Percentiles rank a stretch among this genome's conserved stretches.
phyloP scores from a whole-genome alignment of 306 rosid genomes.

The Rosa persica region DNA sequence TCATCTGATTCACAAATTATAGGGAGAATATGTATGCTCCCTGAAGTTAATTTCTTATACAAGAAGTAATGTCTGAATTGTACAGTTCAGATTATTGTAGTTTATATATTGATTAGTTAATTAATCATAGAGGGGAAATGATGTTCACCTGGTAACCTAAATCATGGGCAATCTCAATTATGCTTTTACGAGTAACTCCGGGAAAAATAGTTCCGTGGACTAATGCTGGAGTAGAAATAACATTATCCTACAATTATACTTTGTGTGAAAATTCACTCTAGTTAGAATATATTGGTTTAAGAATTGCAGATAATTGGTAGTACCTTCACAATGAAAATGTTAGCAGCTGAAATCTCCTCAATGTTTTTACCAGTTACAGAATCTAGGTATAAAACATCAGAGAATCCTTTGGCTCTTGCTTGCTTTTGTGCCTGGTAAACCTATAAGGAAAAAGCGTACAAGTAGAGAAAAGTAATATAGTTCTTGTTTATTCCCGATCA shows the following conservation, averaged over 20 bases:
- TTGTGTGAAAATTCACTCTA: not conserved
- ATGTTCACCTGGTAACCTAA: constrained; percentile 45
- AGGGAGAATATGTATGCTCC: not conserved
- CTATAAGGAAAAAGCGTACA: constrained; percentile 8
- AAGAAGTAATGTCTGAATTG: not conserved
- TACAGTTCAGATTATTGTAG: too few relatives aligned
- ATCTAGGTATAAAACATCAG: constrained; percentile 57
- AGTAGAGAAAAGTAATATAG: not conserved
- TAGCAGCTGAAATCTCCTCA: constrained; percentile 48
- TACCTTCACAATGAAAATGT: constrained; percentile 56
- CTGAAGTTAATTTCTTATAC: not conserved
- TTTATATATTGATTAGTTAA: too few relatives aligned
- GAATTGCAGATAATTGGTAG: constrained; percentile 7
- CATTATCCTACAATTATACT: constrained; percentile 25
- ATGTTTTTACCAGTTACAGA: constrained; percentile 44
- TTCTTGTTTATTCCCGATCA: too few relatives aligned
- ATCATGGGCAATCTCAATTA: constrained; percentile 45
- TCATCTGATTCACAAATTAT: constrained; percentile 26
- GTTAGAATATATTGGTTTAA: not conserved
- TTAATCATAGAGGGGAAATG: too few relatives aligned
- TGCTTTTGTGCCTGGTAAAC: constrained; percentile 27
- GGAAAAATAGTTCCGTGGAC: constrained; percentile 52
- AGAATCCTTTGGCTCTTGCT: constrained; percentile 50
- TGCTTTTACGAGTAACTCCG: constrained; percentile 52
- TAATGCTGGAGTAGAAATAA: constrained; percentile 40